Evolutionary conservation across 108 stramenopile species (phyloP).

Genomic region (Skeletonema costatum): DNA sequence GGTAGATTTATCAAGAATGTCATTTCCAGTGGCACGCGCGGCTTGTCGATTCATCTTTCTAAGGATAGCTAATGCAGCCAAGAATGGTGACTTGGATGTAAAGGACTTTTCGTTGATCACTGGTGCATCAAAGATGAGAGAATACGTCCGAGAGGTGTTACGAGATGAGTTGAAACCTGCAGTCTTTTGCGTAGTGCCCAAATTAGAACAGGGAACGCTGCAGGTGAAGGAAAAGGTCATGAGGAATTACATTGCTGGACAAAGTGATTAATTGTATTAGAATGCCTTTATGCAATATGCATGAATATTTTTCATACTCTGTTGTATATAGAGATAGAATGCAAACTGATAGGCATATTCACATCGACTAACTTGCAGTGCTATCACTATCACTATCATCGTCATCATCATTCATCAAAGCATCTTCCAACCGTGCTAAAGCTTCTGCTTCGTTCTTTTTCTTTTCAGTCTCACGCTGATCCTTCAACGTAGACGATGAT

Average conservation of each 20-base stretch:
- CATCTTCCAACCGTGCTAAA: slow-evolving; percentile 15
- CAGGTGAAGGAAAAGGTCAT: slow-evolving; percentile 34
- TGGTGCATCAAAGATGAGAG: slow-evolving; percentile 59
- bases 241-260: slow-evolving; percentile 33
- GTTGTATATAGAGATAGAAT: neutral
- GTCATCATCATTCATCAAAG: slow-evolving; percentile 13
- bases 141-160: slow-evolving; percentile 58
- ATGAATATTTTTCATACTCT: neutral
- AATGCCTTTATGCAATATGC: neutral
- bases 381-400: neutral
- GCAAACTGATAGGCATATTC: neutral
- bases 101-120: slow-evolving; percentile 77
- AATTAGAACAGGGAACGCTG: slow-evolving; percentile 57
- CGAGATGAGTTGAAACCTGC: slow-evolving; percentile 59
- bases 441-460: slow-evolving; percentile 19
- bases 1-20: slow-evolving; percentile 70
- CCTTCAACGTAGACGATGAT: neutral
- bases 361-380: neutral
- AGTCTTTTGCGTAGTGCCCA: slow-evolving; percentile 50
- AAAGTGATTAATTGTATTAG: slow-evolving; percentile 17
- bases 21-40: slow-evolving; percentile 76
- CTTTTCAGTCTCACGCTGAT: neutral
- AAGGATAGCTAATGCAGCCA: slow-evolving; percentile 8
- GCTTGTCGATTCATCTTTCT: slow-evolving; percentile 67
- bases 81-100: slow-evolving; percentile 21